Conservation (phyloP, 805 yeast species). For the Ascoidea asiatica region DNA sequence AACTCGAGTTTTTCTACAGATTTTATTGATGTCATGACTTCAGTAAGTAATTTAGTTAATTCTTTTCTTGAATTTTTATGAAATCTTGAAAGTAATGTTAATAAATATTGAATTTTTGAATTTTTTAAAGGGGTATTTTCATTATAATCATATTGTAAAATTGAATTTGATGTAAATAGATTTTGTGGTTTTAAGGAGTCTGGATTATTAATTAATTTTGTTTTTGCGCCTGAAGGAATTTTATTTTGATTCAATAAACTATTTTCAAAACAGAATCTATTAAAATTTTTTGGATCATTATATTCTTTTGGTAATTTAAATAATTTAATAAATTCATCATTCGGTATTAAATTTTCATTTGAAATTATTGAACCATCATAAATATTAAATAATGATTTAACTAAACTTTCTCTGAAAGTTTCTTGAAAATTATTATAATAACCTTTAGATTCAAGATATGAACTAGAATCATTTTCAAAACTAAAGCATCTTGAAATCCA, state of each 20-base stretch:
- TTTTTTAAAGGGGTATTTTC: neutral
- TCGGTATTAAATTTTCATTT: neutral
- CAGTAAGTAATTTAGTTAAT: neutral
- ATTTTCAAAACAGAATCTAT: neutral
- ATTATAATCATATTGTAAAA: too few species aligned
- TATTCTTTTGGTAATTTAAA: too few species aligned
- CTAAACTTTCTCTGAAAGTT: neutral
- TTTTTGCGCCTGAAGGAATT: neutral
- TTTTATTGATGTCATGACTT: neutral
- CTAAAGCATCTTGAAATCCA: neutral
- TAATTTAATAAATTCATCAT: neutral
- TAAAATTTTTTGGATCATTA: too few species aligned
- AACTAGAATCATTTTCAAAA: neutral
- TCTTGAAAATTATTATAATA: neutral
- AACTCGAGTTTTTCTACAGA: neutral
- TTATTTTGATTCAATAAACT: too few species aligned
- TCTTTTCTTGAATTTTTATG: neutral
- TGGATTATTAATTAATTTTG: neutral
- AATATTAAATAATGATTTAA: too few species aligned
- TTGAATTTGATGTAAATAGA: neutral
- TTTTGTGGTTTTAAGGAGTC: neutral
- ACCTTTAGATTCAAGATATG: neutral
- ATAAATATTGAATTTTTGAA: neutral
- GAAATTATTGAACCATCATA: neutral
- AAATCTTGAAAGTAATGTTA: neutral